Percentiles rank a stretch among this genome's conserved stretches.
phyloP scores from a whole-genome alignment of 192 early-diverging fungal genomes.

The Podila epigama region DNA sequence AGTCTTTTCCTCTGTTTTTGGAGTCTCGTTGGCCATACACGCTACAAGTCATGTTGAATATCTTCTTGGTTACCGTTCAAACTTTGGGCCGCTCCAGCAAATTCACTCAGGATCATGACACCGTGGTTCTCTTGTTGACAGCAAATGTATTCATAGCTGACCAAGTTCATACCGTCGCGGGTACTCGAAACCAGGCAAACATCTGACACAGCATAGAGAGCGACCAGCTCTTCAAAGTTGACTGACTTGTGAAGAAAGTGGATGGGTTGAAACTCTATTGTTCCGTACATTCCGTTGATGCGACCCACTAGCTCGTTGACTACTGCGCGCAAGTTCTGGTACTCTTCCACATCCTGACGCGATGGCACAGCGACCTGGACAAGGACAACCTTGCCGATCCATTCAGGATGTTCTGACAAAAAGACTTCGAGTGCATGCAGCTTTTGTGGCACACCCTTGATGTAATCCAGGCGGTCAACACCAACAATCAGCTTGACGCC shows the following conservation, averaged over 20 bases:
- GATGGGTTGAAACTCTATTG: conserved; percentile 97
- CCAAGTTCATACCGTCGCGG: conserved; percentile 99
- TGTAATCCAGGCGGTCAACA: conserved; percentile 99
- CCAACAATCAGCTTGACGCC: conserved; percentile 93
- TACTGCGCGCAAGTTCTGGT: conserved; percentile 89
- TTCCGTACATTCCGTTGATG: conserved; percentile 97
- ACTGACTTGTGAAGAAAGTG: conserved; percentile 99
- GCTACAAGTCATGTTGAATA: not conserved
- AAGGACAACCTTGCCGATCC: conserved; percentile 91
- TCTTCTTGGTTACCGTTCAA: conserved; percentile 74
- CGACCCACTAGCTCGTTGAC: conserved; percentile 98
- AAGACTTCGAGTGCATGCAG: conserved; percentile 96
- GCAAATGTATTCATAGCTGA: conserved; percentile 98
- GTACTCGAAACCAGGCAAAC: conserved; percentile 97
- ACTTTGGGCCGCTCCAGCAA: conserved; percentile 98
- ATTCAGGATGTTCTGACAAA: conserved; percentile 86
- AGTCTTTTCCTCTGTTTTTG: not conserved
- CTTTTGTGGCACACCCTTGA: conserved; percentile 99
- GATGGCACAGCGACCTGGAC: conserved; percentile 99
- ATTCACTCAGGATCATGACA: conserved; percentile 96
- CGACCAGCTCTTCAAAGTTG: conserved; percentile 91
- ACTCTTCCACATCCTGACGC: conserved; percentile 98
- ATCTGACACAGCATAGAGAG: conserved; percentile 96
- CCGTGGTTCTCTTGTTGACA: conserved; percentile 93
- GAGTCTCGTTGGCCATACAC: too few relatives aligned